These are phyloP conservation scores for Picochlorum sp. DNA, from an alignment of 139 green algal genomes.

Conservation along the genomic window DNA sequence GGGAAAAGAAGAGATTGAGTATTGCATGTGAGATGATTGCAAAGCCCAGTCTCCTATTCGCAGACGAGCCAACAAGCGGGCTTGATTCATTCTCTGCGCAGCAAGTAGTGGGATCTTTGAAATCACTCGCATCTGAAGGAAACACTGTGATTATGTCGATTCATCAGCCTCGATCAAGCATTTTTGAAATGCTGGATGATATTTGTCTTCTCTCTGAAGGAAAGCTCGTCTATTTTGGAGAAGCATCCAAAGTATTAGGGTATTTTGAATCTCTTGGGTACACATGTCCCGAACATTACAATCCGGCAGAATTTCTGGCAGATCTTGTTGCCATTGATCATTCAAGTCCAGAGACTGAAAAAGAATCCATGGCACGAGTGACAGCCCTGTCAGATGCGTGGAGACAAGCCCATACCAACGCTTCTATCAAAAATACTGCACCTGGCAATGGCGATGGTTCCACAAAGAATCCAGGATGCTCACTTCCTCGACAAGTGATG, in stretches of 20 bases:
- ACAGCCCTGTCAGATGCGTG: slow-evolving; percentile 15
- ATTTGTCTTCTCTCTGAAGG: slow-evolving; percentile 70
- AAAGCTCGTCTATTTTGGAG: slow-evolving; percentile 50
- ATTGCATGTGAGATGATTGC: slow-evolving; percentile 82
- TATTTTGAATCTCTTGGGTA: slow-evolving; percentile 68
- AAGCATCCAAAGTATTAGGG: slow-evolving; percentile 32
- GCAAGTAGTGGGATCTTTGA: slow-evolving; percentile 37
- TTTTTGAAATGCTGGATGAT: slow-evolving; percentile 89
- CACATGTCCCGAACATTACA: slow-evolving; percentile 65
- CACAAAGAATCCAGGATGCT: not conserved
- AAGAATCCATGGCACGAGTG: slow-evolving; percentile 36
- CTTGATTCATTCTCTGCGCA: slow-evolving; percentile 13
- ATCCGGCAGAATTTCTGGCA: slow-evolving; percentile 82
- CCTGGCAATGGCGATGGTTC: not conserved
- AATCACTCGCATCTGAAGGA: slow-evolving; percentile 47
- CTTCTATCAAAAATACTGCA: not conserved
- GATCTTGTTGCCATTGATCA: slow-evolving; percentile 82
- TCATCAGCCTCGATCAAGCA: slow-evolving; percentile 75
- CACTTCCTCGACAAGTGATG: slow-evolving; percentile 25
- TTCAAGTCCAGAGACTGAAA: slow-evolving; percentile 42
- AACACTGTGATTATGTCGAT: slow-evolving; percentile 70
- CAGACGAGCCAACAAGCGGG: slow-evolving; percentile 78
- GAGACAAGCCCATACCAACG: not conserved
- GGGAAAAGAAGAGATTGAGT: slow-evolving; percentile 79
- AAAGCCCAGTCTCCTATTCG: slow-evolving; percentile 55